phyloP scores from a whole-genome alignment of 345 rosid genomes.

The Populus davidiana region DNA sequence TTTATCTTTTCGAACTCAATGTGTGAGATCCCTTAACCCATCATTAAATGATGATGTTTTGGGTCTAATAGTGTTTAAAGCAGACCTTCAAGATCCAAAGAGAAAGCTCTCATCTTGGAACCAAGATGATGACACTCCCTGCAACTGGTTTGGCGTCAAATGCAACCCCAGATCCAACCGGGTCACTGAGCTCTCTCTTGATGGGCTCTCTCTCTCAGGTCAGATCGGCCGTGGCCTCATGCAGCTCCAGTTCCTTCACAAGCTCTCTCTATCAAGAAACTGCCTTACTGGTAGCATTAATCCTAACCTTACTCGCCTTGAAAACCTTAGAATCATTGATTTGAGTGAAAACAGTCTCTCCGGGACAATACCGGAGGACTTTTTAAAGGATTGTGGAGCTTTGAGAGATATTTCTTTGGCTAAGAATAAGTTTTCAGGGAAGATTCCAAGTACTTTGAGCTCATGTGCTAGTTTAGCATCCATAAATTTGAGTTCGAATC shows the following conservation, averaged over 20 bases:
- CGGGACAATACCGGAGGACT: slow-evolving; percentile 61
- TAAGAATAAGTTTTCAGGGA: slow-evolving; percentile 60
- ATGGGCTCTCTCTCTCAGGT: slow-evolving; percentile 30
- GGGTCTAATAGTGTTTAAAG: slow-evolving; percentile 30
- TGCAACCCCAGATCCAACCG: slow-evolving; percentile 35
- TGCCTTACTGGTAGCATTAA: slow-evolving; percentile 60
- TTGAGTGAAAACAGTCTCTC: slow-evolving; percentile 58
- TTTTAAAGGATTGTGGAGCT: slow-evolving; percentile 80
- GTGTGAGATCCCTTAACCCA: slow-evolving; percentile 25
- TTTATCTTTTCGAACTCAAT: not conserved
- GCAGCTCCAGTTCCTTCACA: slow-evolving; percentile 25
- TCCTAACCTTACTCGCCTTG: slow-evolving; percentile 47
- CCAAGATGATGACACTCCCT: slow-evolving; percentile 29
- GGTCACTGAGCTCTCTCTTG: slow-evolving; percentile 28
- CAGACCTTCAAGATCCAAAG: slow-evolving; percentile 32
- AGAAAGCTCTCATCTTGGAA: slow-evolving; percentile 32
- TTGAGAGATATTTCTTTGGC: slow-evolving; percentile 68
- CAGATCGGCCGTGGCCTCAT: slow-evolving; percentile 27
- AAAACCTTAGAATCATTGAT: slow-evolving; percentile 52
- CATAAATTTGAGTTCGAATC: slow-evolving; percentile 63
- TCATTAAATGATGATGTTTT: slow-evolving; percentile 29
- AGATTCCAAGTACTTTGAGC: slow-evolving; percentile 68
- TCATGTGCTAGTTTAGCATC: slow-evolving; percentile 67
- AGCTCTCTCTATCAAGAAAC: slow-evolving; percentile 51
- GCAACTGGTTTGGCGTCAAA: slow-evolving; percentile 27